These are phyloP conservation scores for Globisporangium apiculatum DNA, from an alignment of 352 stramenopile species.

Conservation along the genomic window DNA sequence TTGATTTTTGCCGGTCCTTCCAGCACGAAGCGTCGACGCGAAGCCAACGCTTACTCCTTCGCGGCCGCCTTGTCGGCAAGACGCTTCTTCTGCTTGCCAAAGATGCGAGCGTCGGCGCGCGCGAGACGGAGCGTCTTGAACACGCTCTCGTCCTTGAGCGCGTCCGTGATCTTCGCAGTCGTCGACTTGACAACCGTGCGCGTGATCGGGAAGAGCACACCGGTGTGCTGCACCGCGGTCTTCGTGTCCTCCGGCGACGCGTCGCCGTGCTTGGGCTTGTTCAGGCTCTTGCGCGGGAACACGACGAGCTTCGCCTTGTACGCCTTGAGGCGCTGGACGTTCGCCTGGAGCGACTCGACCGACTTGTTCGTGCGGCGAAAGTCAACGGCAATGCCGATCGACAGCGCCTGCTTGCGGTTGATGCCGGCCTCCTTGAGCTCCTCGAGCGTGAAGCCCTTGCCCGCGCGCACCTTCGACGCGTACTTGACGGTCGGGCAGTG, in stretches of 20 bases:
- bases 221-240: conserved; percentile 88
- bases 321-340: conserved; percentile 98
- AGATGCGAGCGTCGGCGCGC: conserved; percentile 80
- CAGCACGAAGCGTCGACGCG: too few relatives aligned
- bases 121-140: conserved; percentile 81
- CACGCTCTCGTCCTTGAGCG: conserved; percentile 82
- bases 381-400: conserved; percentile 98
- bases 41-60: conserved; percentile 60
- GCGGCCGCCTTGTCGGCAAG: conserved; percentile 81
- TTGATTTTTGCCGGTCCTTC: too few relatives aligned
- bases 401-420: conserved; percentile 92
- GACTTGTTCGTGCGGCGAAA: conserved; percentile 97
- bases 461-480: conserved; percentile 96
- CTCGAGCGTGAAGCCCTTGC: conserved; percentile 98
- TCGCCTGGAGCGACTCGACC: conserved; percentile 93
- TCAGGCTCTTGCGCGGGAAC: conserved; percentile 95
- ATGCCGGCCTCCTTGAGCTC: conserved; percentile 98
- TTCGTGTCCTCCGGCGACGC: conserved; percentile 86
- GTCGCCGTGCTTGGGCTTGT: conserved; percentile 95
- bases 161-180: conserved; percentile 75
- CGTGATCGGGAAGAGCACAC: conserved; percentile 70
- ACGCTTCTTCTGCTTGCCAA: conserved; percentile 87
- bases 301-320: conserved; percentile 99
- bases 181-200: conserved; percentile 73
- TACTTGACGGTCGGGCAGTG: conserved; percentile 99